Evolutionary conservation across 2,329 filamentous ascomycete genomes (phyloP).

Genomic region (Cercospora zeina): DNA sequence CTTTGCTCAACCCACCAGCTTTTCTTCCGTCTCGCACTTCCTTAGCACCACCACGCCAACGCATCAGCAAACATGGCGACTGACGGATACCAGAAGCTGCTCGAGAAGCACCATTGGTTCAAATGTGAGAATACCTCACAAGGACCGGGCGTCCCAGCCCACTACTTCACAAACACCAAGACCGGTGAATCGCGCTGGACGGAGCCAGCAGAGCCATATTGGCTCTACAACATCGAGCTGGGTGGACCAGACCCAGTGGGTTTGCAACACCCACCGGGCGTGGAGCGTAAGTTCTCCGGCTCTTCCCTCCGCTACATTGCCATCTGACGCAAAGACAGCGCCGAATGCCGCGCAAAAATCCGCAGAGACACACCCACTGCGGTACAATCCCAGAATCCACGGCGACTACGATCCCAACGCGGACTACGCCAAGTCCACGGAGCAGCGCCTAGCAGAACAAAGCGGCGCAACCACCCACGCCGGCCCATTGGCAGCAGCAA

Average conservation of each 20-base stretch:
- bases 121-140: constrained; percentile 23
- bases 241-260: constrained; percentile 28
- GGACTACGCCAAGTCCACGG: constrained; percentile 69
- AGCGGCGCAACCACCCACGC: constrained; percentile 39
- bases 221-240: constrained; percentile 34
- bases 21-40: constrained; percentile 2
- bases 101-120: constrained; percentile 25
- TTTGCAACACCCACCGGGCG: constrained; percentile 10
- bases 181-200: constrained; percentile 33
- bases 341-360: not conserved
- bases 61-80: not conserved
- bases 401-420: constrained; percentile 94
- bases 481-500: constrained; percentile 39
- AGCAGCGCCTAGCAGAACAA: constrained; percentile 40
- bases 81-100: constrained; percentile 19
- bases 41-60: not conserved
- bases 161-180: constrained; percentile 37
- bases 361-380: constrained; percentile 40
- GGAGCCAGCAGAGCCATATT: constrained; percentile 39
- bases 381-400: constrained; percentile 95
- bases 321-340: constrained; percentile 2
- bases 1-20: not conserved
- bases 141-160: constrained; percentile 19
- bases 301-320: not conserved
- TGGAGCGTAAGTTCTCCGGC: constrained; percentile 7